Conservation (phyloP, 495 filamentous ascomycete species). For the Trichoderma erinaceum region DNA sequence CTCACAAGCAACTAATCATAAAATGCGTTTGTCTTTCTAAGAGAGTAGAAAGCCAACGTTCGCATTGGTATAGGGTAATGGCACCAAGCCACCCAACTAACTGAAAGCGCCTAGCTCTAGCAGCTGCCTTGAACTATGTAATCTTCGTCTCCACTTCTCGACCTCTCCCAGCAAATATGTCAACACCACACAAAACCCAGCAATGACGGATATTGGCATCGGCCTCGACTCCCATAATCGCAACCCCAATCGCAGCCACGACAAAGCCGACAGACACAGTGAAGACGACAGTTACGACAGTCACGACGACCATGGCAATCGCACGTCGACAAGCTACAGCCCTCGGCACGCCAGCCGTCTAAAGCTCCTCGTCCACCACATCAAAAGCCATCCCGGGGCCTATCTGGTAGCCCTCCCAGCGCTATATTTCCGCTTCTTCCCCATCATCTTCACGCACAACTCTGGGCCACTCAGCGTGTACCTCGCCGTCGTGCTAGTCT, state of each 20-base stretch:
- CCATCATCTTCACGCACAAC: not conserved
- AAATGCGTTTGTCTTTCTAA: too few species aligned
- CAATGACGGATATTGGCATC: slow-evolving; percentile 5
- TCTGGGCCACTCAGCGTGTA: not conserved
- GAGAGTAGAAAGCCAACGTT: too few species aligned
- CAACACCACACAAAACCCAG: not conserved
- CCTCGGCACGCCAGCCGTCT: not conserved
- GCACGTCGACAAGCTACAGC: not conserved
- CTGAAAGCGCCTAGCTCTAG: too few species aligned
- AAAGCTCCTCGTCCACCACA: not conserved
- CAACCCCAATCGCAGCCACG: slow-evolving; percentile 7
- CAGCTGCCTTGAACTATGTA: too few species aligned
- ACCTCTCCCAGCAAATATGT: not conserved
- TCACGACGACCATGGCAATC: not conserved
- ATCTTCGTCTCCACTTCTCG: not conserved
- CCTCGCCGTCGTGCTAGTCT: slow-evolving; percentile 8
- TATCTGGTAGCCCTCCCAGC: not conserved
- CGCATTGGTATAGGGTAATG: too few species aligned
- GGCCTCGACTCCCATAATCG: not conserved
- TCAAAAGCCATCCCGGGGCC: not conserved
- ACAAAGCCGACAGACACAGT: not conserved
- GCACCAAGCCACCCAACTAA: too few species aligned
- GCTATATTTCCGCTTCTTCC: not conserved
- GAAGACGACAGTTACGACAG: slow-evolving; percentile 1
- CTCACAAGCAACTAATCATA: too few species aligned